These are phyloP conservation scores for Didymella segeticola DNA, from an alignment of 2,329 filamentous ascomycete genomes.

Conservation along the genomic window DNA sequence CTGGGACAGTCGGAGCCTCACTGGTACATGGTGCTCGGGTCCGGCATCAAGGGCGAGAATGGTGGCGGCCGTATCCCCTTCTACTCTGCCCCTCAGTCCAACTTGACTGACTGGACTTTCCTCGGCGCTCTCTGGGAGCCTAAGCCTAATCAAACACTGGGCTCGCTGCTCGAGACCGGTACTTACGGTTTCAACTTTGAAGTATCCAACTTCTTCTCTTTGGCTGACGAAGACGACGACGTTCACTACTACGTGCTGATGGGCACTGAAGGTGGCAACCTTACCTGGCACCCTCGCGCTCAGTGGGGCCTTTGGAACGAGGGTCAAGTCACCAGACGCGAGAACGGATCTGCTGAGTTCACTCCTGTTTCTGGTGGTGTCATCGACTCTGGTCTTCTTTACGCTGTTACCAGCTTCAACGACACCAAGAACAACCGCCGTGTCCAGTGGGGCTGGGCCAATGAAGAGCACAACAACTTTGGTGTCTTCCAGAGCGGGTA, in stretches of 20 bases:
- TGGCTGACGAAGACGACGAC: constrained; percentile 52
- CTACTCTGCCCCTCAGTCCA: constrained; percentile 53
- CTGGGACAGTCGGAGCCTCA: constrained; percentile 52
- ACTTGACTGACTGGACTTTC: constrained; percentile 57
- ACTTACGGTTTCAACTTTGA: constrained; percentile 58
- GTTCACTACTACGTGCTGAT: constrained; percentile 55
- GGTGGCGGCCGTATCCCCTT: constrained; percentile 56
- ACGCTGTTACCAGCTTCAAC: constrained; percentile 56
- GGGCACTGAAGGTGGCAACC: constrained; percentile 54
- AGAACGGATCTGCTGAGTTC: constrained; percentile 55
- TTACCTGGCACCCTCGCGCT: constrained; percentile 48
- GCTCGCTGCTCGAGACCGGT: constrained; percentile 53
- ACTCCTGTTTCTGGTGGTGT: constrained; percentile 53
- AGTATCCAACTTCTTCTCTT: constrained; percentile 56
- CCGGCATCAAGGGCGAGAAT: constrained; percentile 55
- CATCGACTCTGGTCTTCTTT: constrained; percentile 54
- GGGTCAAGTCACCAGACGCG: constrained; percentile 50
- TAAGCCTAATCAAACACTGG: constrained; percentile 50
- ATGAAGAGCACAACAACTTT: constrained; percentile 54
- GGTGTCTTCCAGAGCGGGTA: constrained; percentile 52
- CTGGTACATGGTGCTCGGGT: constrained; percentile 56
- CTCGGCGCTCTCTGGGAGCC: constrained; percentile 57
- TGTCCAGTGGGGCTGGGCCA: constrained; percentile 57
- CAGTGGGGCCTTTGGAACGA: constrained; percentile 58
- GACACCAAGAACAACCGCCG: constrained; percentile 58